phyloP scores from a whole-genome alignment of 106 monocot species.

The Phalaenopsis equestris region DNA sequence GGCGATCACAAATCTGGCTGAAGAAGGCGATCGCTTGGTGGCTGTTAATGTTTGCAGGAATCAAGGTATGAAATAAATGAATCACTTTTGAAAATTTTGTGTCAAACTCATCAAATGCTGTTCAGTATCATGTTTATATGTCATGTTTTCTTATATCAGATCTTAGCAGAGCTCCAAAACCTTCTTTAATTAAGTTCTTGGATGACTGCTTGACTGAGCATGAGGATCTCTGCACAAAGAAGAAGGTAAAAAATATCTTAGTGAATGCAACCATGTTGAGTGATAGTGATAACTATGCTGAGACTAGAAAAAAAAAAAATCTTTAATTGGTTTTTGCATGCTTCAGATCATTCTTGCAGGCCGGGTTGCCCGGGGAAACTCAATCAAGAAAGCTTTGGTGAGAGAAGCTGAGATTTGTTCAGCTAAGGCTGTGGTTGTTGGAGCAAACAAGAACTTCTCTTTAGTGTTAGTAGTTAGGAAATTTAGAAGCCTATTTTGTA shows the following conservation, averaged over 20 bases:
- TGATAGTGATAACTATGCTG: too few species aligned
- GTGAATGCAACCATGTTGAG: neutral
- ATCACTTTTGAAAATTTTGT: neutral
- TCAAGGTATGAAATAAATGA: conserved; percentile 27
- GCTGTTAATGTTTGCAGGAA: conserved; percentile 66
- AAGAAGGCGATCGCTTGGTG: conserved; percentile 47
- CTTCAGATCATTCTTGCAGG: conserved; percentile 59
- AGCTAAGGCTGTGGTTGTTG: conserved; percentile 57
- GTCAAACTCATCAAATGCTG: neutral
- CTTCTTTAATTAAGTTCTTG: conserved; percentile 35
- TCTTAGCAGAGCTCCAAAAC: conserved; percentile 2
- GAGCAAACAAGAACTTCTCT: conserved; percentile 36
- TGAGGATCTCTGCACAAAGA: conserved; percentile 34
- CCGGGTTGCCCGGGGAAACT: conserved; percentile 49
- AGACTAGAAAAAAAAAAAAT: too few species aligned
- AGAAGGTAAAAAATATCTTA: conserved; percentile 22
- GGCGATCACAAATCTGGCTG: conserved; percentile 38
- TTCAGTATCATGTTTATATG: neutral
- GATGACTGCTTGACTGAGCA: conserved; percentile 42
- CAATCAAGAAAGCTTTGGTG: conserved; percentile 56
- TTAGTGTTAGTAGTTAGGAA: conserved; percentile 42
- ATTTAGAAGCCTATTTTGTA: neutral
- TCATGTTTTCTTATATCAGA: neutral
- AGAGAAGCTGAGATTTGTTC: conserved; percentile 57
- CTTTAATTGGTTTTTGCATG: neutral